Evolutionary conservation across 257 asterid genomes (phyloP).

Genomic region (Perilla frutescens): DNA sequence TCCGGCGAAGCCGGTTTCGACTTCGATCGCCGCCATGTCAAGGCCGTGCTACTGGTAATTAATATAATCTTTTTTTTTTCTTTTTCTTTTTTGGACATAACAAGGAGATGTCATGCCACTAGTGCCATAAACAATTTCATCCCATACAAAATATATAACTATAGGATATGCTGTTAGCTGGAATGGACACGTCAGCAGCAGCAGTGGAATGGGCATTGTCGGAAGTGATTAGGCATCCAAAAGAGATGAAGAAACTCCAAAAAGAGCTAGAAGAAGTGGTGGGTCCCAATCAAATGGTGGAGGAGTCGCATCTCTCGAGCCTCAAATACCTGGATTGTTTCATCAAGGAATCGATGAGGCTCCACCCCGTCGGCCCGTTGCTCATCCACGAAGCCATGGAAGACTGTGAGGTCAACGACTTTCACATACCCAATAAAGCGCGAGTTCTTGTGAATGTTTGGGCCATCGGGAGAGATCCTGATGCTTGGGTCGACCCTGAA

Average conservation of each 20-base stretch:
- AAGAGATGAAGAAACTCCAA: slow-evolving; percentile 23
- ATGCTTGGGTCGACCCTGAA: slow-evolving; percentile 38
- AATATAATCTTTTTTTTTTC: background rate
- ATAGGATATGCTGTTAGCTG: slow-evolving; percentile 45
- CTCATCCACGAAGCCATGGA: slow-evolving; percentile 41
- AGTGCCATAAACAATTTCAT: too few species aligned
- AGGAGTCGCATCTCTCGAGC: slow-evolving; percentile 37
- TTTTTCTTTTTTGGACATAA: too few species aligned
- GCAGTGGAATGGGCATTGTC: slow-evolving; percentile 45
- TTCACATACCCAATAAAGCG: slow-evolving; percentile 24
- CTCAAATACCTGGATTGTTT: slow-evolving; percentile 38
- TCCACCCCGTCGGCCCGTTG: slow-evolving; percentile 40
- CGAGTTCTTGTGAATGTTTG: slow-evolving; percentile 33
- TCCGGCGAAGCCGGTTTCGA: slow-evolving; percentile 40
- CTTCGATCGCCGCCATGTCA: slow-evolving; percentile 46
- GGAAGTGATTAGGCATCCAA: slow-evolving; percentile 40
- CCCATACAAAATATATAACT: too few species aligned
- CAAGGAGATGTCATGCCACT: too few species aligned
- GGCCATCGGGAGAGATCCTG: background rate
- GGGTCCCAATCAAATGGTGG: slow-evolving; percentile 38
- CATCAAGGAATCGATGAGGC: slow-evolving; percentile 41
- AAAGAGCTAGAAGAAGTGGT: slow-evolving; percentile 6
- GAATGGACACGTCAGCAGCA: slow-evolving; percentile 43
- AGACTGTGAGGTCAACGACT: slow-evolving; percentile 39
- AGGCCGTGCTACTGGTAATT: slow-evolving; percentile 45